phyloP scores from a whole-genome alignment of 176 grass and related monocot species.

The Oryza officinalis region DNA sequence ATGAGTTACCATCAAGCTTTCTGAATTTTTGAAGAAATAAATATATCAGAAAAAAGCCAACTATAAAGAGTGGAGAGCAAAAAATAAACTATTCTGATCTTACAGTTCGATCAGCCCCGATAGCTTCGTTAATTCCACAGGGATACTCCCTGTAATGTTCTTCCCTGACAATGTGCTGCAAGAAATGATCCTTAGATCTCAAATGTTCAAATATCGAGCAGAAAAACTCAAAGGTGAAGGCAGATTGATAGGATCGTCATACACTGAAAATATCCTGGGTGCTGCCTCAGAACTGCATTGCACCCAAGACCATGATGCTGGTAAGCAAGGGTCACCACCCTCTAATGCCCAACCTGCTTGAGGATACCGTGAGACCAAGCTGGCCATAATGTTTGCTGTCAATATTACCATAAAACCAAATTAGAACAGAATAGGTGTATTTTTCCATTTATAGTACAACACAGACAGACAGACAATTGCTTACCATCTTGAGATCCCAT shows the following conservation, averaged over 20 bases:
- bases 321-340: constrained; percentile 91
- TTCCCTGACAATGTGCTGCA: constrained; percentile 59
- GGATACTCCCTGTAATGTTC: constrained; percentile 85
- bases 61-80: neutral
- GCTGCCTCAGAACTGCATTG: constrained; percentile 72
- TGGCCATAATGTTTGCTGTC: constrained; percentile 68
- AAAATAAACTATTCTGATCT: constrained; percentile 50
- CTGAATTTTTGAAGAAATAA: constrained; percentile 50
- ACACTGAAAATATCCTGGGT: constrained; percentile 76
- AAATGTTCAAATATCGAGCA: constrained; percentile 23
- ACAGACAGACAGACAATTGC: neutral
- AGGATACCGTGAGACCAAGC: constrained; percentile 55
- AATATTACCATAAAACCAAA: constrained; percentile 14
- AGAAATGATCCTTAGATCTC: constrained; percentile 20
- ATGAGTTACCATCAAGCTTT: constrained; percentile 66
- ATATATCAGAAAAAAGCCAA: constrained; percentile 17
- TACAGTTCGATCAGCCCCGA: constrained; percentile 77
- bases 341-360: constrained; percentile 74
- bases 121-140: constrained; percentile 73
- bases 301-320: constrained; percentile 88
- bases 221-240: constrained; percentile 17
- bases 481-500: constrained; percentile 89
- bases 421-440: constrained; percentile 8
- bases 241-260: constrained; percentile 27
- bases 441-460: neutral